A percentile compares a stretch with the other conserved stretches of the same genome.
phyloP scores from a whole-genome alignment of 768 basidiomycete species.

The Tricholoma hemisulphureum region DNA sequence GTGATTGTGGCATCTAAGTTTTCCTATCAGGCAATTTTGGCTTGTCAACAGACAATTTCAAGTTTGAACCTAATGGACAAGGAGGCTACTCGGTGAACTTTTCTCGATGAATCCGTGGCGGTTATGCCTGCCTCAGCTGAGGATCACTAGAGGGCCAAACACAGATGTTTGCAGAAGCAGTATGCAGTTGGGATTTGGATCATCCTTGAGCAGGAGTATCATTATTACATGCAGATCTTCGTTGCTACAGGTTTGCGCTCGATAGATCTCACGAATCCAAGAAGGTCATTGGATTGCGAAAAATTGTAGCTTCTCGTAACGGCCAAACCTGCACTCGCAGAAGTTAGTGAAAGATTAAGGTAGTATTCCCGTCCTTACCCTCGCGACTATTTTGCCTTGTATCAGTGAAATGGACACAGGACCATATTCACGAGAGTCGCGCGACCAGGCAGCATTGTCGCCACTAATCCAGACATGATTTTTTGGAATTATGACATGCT shows the following conservation, averaged over 20 bases:
- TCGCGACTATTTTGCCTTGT: constrained; percentile 62
- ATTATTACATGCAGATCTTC: too few species aligned
- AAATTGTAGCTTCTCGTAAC: constrained; percentile 34
- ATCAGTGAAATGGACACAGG: constrained; percentile 83
- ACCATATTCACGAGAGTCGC: constrained; percentile 91
- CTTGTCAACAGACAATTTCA: constrained; percentile 93
- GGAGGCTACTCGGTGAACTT: constrained; percentile 98
- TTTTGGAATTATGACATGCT: constrained; percentile 76
- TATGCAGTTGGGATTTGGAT: background rate
- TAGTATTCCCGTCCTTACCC: constrained; percentile 41
- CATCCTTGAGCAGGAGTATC: too few species aligned
- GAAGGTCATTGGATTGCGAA: constrained; percentile 41
- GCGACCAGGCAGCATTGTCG: constrained; percentile 80
- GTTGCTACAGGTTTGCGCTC: background rate
- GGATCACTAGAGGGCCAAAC: background rate
- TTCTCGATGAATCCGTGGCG: constrained; percentile 36
- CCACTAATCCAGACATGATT: constrained; percentile 91
- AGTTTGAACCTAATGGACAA: constrained; percentile 89
- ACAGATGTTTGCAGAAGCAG: background rate
- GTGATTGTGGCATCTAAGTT: background rate
- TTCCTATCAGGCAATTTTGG: constrained; percentile 77
- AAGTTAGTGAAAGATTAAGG: constrained; percentile 5
- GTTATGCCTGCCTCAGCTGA: too few species aligned
- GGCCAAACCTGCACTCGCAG: constrained; percentile 44
- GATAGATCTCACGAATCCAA: constrained; percentile 27